Percentiles rank a stretch among this genome's conserved stretches.
Conservation (phyloP, 257 asterid genomes). For the Solanum ahanhuiri region DNA sequence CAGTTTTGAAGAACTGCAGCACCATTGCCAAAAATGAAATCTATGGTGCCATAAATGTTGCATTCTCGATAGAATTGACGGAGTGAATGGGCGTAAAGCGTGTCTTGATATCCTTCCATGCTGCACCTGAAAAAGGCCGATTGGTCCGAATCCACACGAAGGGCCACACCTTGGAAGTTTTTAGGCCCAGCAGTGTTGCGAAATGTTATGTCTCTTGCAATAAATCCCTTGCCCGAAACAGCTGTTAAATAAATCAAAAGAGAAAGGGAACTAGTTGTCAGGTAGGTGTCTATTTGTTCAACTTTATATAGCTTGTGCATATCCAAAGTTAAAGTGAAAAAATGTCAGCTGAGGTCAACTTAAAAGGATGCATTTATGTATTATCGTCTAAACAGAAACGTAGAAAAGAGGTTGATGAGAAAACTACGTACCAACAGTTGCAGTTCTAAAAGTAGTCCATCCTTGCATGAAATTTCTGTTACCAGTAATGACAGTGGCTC, state of each 20-base stretch:
- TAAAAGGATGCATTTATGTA: not conserved
- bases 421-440: constrained; percentile 77
- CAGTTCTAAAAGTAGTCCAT: constrained; percentile 92
- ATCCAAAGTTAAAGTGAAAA: too few species aligned
- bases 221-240: constrained; percentile 88
- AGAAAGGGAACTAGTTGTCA: not conserved
- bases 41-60: constrained; percentile 84
- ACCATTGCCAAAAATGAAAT: constrained; percentile 92
- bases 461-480: constrained; percentile 90
- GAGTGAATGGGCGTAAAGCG: constrained; percentile 88
- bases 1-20: constrained; percentile 93
- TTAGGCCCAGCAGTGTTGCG: constrained; percentile 96
- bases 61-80: constrained; percentile 97
- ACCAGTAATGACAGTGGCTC: constrained; percentile 60
- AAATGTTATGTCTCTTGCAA: constrained; percentile 81
- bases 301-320: not conserved
- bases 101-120: constrained; percentile 93
- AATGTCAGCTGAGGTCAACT: not conserved
- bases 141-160: constrained; percentile 89
- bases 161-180: constrained; percentile 83
- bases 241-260: constrained; percentile 23
- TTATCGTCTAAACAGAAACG: not conserved
- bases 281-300: not conserved
- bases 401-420: not conserved
- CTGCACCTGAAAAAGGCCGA: constrained; percentile 97